Base-by-base conservation (phyloP, 257 asterid genomes). In the Vinca minor region DNA sequence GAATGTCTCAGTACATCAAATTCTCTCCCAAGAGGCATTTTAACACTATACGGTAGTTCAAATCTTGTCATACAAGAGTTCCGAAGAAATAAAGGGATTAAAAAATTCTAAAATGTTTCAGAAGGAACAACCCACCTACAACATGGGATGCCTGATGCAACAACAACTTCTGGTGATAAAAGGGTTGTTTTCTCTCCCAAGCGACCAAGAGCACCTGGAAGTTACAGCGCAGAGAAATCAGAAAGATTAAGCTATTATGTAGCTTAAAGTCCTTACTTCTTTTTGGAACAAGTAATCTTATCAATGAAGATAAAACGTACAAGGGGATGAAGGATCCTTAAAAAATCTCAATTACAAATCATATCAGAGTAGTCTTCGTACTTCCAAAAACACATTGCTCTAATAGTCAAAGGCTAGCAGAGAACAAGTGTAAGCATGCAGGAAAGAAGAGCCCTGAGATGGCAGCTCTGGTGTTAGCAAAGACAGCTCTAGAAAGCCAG, bases 151-250 rank as follows among this genome's bases (percentile, higher is more conserved):
- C 95, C 96, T 26, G 95, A 80, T 28, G 85, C 80, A 77, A 80
- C 84, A 75, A 89, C 67, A 58, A 76, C 69, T 72, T 93, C 97
- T 63, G 98, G 98, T 65, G 97, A 85, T 75, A 93, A 66, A 76
- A 93, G 87, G 65, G 96, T 89, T 46, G 97, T 89, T 87, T 93
- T 93, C 87, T 93, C 96, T 65, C 98, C 98, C 78, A 93, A 77
- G 45, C 67, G 87, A 28, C 88, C 80, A 42, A 93, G 85, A 44
- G 97, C 94, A 84, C 83, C 98, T 93, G 92, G 74, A 80, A 78
- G 72, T 64, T 57, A 62, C 31, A 25, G 15, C 44, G 39, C 6
- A 23, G 29, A 69, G 23, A 54, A 13, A 54, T 54, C 36, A 54
- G 38, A 17, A 15, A 42, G 32, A n/a, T 17, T 31, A 3, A 15